Base-by-base conservation (phyloP, 805 yeast genomes). In the Wickerhamomyces hampshirensis region DNA sequence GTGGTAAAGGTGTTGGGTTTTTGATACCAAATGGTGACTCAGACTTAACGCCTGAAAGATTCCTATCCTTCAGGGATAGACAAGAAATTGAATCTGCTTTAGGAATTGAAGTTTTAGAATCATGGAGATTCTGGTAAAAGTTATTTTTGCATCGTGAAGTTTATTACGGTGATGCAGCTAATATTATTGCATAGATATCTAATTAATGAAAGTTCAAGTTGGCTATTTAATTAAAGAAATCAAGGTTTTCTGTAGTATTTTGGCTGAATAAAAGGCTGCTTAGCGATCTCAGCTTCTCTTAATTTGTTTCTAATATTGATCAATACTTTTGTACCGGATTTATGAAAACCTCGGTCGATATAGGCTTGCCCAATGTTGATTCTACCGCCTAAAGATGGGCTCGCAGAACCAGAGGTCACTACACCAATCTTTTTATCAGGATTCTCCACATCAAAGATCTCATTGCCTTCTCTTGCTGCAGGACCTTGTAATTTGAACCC, bases 291-390 rank as follows among this genome's bases (percentile, higher is more conserved):
- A 5, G 87, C 96, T 23, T 80, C 81, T 56, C 89, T 78, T 49
- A 69, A 60, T 56, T 88, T 89, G 48, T 91, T 93, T 58, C 98
- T 77, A 38, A 91, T 82, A 50, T 85, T 83, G 34, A 89, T 79
- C 38, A 75, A 58, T 18, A 89, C 68, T 37, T 72, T 65, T 5
- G 89, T 77, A 4, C 95, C 97, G 14, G 73, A 65, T 64, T 91
- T 93, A 47, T 75, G 73, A 50, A 66, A 69, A 3, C 75, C 77
- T 51, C 84, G 79, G 43, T 84, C 71, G 18, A 93, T 71, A 61
- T 86, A 93, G 8, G 84, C 96, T 73, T 89, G 96, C 16, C 95
- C 96, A 38, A 93, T 82, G 55, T 93, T 93, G 37, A 84, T 59
- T 68, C 52, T 82, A 70, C 46, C 82, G 66, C 37, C 79, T 65